Evolutionary conservation across 2,329 filamentous ascomycete genomes (phyloP).

Genomic region (Colletotrichum sp.): DNA sequence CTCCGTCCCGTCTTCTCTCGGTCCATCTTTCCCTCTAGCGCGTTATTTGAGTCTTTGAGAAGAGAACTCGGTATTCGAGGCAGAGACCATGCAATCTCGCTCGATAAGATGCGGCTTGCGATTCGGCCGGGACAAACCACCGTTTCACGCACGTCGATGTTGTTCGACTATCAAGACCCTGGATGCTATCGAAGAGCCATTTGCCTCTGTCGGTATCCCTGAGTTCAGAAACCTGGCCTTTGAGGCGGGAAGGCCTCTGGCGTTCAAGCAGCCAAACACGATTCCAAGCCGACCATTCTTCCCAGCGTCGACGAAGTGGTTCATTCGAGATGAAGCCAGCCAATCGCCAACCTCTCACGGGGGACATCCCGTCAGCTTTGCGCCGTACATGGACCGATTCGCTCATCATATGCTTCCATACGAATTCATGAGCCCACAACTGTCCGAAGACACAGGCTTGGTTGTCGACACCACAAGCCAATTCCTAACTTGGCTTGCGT

Average conservation of each 20-base stretch:
- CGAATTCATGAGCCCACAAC: constrained; percentile 29
- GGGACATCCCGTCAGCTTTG: not conserved
- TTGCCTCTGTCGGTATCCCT: not conserved
- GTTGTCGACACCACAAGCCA: not conserved
- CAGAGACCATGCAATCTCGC: not conserved
- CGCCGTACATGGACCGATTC: constrained; percentile 24
- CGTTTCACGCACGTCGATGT: not conserved
- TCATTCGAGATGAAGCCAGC: constrained; percentile 10
- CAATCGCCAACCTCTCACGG: not conserved
- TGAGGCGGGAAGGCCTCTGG: constrained; percentile 14
- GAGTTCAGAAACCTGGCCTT: constrained; percentile 8
- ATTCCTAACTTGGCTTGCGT: constrained; percentile 19
- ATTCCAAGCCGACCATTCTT: constrained; percentile 20
- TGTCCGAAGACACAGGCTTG: not conserved
- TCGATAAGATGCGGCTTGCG: not conserved
- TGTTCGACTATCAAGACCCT: not conserved
- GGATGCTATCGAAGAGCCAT: not conserved
- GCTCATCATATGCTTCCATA: constrained; percentile 27
- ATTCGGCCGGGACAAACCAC: not conserved
- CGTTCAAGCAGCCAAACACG: constrained; percentile 23
- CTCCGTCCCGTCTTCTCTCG: not conserved
- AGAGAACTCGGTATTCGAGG: not conserved
- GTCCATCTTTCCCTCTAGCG: not conserved
- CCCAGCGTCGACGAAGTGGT: constrained; percentile 31
- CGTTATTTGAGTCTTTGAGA: not conserved